Evolutionary conservation across 2,329 filamentous ascomycete species (phyloP).

Genomic region (Aspergillus pseudoterreus): DNA sequence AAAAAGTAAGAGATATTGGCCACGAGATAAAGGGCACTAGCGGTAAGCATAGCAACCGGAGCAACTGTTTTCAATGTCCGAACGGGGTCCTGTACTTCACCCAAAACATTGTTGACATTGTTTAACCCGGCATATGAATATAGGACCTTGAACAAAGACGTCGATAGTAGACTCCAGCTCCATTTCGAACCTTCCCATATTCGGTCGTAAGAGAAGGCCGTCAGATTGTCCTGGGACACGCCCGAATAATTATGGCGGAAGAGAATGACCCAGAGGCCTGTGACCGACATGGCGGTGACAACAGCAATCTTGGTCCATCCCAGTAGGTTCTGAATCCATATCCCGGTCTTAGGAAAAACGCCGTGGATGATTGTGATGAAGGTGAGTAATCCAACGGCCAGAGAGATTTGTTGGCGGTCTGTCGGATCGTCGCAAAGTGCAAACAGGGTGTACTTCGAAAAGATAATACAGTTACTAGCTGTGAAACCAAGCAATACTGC

Average conservation of each 20-base stretch:
- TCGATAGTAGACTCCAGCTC: conserved; percentile 66
- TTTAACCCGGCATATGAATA: conserved; percentile 66
- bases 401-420: conserved; percentile 50
- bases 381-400: conserved; percentile 57
- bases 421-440: conserved; percentile 52
- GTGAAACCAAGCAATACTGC: conserved; percentile 64
- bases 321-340: conserved; percentile 58
- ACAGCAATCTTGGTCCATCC: conserved; percentile 63
- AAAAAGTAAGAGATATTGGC: conserved; percentile 63
- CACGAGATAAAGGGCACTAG: conserved; percentile 63
- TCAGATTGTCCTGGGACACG: not conserved
- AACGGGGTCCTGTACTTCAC: conserved; percentile 67
- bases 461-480: conserved; percentile 67
- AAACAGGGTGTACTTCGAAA: conserved; percentile 63
- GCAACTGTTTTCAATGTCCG: conserved; percentile 62
- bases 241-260: conserved; percentile 30
- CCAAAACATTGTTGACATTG: conserved; percentile 68
- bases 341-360: conserved; percentile 54
- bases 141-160: conserved; percentile 60
- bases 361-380: conserved; percentile 58
- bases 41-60: conserved; percentile 57
- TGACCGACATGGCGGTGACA: conserved; percentile 59
- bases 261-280: conserved; percentile 57
- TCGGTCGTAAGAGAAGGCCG: conserved; percentile 44
- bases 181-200: conserved; percentile 65